These are phyloP conservation scores for Cryptococcus hybrid DNA, from an alignment of 1,284 basidiomycete genomes.

Conservation along the genomic window DNA sequence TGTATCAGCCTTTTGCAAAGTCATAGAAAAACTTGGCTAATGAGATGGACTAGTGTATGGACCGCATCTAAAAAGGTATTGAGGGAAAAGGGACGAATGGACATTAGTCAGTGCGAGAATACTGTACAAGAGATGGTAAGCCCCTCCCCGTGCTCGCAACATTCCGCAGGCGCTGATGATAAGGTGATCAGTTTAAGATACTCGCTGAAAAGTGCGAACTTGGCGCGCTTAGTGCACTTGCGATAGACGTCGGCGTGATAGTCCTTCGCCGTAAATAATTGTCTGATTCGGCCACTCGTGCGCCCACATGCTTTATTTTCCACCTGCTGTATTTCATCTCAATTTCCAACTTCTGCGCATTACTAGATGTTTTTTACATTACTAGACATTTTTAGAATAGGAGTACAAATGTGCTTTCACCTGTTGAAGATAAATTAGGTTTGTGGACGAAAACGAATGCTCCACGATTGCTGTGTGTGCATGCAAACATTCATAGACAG, in stretches of 20 bases:
- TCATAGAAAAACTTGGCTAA: neutral
- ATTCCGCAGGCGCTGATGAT: neutral
- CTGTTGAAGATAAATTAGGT: too few species aligned
- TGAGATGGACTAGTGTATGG: slow-evolving; percentile 19
- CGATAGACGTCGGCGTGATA: slow-evolving; percentile 23
- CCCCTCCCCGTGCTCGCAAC: neutral
- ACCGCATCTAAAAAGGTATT: slow-evolving; percentile 23
- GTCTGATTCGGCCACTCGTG: too few species aligned
- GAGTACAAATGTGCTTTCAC: too few species aligned
- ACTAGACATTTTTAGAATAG: too few species aligned
- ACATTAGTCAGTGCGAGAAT: slow-evolving; percentile 22
- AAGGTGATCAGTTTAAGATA: slow-evolving; percentile 17
- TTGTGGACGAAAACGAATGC: too few species aligned
- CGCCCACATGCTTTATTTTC: too few species aligned
- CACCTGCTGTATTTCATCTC: too few species aligned
- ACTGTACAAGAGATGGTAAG: slow-evolving; percentile 23
- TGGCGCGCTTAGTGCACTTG: slow-evolving; percentile 18
- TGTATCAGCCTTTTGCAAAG: slow-evolving; percentile 1
- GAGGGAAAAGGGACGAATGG: slow-evolving; percentile 19
- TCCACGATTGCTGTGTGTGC: too few species aligned
- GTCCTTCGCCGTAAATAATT: slow-evolving; percentile 4
- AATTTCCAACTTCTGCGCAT: too few species aligned
- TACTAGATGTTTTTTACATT: too few species aligned
- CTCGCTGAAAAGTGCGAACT: slow-evolving; percentile 25
- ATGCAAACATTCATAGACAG: too few species aligned